Percentiles rank a stretch among this genome's conserved stretches.
Evolutionary conservation across 768 basidiomycete genomes (phyloP).

Genomic region (Phlebiopsis flavidoalba): DNA sequence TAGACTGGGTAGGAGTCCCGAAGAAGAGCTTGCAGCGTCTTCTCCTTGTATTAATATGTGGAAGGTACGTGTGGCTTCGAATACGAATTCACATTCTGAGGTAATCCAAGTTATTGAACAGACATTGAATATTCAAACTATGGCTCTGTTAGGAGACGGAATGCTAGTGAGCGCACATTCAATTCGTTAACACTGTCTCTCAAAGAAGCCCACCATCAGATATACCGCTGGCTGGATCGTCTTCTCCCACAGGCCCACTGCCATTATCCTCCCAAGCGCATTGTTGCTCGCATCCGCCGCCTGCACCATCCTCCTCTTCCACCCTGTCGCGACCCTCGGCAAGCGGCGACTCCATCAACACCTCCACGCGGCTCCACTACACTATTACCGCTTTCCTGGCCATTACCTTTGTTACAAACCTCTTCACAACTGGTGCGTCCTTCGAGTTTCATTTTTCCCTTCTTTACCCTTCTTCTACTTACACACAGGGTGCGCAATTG

Average conservation of each 20-base stretch:
- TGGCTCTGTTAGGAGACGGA: constrained; percentile 8
- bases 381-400: constrained; percentile 5
- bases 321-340: background rate
- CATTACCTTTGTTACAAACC: constrained; percentile 2
- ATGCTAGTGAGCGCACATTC: constrained; percentile 1
- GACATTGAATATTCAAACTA: constrained; percentile 8
- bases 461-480: background rate
- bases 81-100: no score
- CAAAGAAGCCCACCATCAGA: no score
- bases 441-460: background rate
- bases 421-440: constrained; percentile 5
- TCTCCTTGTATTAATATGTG: no score
- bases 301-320: background rate
- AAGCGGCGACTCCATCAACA: background rate
- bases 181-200: no score
- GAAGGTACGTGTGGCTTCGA: no score
- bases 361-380: background rate
- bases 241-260: constrained; percentile 3
- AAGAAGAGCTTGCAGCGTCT: no score
- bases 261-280: constrained; percentile 10
- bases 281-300: constrained; percentile 16
- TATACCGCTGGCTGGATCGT: background rate
- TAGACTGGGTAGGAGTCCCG: no score
- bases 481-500: no score
- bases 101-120: background rate